Conservation (phyloP, 495 filamentous ascomycete species). For the Lindgomyces ingoldianus region DNA sequence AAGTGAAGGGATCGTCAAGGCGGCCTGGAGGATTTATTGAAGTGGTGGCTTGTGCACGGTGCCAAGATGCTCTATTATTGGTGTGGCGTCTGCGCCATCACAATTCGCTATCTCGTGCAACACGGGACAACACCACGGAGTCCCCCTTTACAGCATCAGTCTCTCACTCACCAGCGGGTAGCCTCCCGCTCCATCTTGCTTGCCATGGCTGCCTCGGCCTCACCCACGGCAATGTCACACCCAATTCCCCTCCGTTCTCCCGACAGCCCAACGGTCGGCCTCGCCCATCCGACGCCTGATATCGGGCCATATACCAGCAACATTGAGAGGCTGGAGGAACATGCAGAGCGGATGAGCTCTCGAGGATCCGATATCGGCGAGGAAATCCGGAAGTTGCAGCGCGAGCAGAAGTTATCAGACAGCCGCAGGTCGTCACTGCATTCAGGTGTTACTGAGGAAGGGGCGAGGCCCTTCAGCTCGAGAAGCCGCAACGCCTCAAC, state of each 20-base stretch:
- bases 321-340: constrained; percentile 78
- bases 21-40: too few relatives aligned
- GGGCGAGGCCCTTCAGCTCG: constrained; percentile 22
- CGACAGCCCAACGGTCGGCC: constrained; percentile 52
- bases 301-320: constrained; percentile 72
- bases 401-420: constrained; percentile 69
- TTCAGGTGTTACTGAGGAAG: constrained; percentile 19
- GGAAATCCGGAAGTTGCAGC: constrained; percentile 77
- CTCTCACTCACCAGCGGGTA: not conserved
- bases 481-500: constrained; percentile 52
- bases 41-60: too few relatives aligned
- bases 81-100: too few relatives aligned
- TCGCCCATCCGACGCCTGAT: constrained; percentile 77
- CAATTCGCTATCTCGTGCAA: too few relatives aligned
- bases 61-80: too few relatives aligned
- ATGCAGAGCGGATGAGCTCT: constrained; percentile 77
- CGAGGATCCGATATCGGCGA: constrained; percentile 76
- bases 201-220: constrained; percentile 26
- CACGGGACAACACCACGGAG: not conserved
- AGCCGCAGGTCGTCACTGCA: constrained; percentile 36
- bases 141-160: not conserved
- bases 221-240: constrained; percentile 19
- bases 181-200: not conserved
- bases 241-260: constrained; percentile 50
- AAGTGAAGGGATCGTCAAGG: too few relatives aligned